Conservation (phyloP, 805 yeast genomes). For the Blastobotrys robertii region DNA sequence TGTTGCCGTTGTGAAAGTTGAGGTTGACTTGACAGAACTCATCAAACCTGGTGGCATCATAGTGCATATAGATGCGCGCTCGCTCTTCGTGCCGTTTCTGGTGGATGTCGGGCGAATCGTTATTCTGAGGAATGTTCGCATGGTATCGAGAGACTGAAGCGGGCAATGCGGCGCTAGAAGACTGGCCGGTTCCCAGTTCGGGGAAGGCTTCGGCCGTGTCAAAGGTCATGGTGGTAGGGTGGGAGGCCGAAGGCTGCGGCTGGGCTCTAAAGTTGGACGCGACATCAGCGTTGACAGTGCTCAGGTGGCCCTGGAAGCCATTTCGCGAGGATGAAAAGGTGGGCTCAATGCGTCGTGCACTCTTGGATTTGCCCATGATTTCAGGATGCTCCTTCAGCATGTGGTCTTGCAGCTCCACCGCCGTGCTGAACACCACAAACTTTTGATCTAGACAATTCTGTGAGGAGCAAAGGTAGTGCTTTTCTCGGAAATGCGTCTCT, state of each 20-base stretch:
- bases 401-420: constrained; percentile 79
- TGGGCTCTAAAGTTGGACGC: constrained; percentile 6
- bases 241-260: constrained; percentile 2
- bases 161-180: not conserved
- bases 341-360: constrained; percentile 15
- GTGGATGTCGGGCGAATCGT: constrained; percentile 36
- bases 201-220: constrained; percentile 15
- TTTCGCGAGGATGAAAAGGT: constrained; percentile 16
- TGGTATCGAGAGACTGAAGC: constrained; percentile 9
- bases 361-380: constrained; percentile 35
- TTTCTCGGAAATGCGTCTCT: constrained; percentile 60
- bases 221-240: not conserved
- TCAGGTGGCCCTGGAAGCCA: constrained; percentile 50
- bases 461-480: constrained; percentile 71
- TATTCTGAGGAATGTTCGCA: constrained; percentile 11
- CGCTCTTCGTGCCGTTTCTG: constrained; percentile 66
- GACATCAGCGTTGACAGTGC: constrained; percentile 38
- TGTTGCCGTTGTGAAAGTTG: constrained; percentile 35
- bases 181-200: constrained; percentile 13
- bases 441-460: constrained; percentile 75
- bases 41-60: constrained; percentile 37
- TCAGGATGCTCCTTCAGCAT: constrained; percentile 74
- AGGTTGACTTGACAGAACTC: constrained; percentile 42
- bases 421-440: constrained; percentile 86
- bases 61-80: constrained; percentile 67